Percentiles rank a stretch among this genome's conserved stretches.
These are phyloP conservation scores for Debaryomyces psychrophilus DNA, from an alignment of 1,139 yeast genomes.

Conservation along the genomic window DNA sequence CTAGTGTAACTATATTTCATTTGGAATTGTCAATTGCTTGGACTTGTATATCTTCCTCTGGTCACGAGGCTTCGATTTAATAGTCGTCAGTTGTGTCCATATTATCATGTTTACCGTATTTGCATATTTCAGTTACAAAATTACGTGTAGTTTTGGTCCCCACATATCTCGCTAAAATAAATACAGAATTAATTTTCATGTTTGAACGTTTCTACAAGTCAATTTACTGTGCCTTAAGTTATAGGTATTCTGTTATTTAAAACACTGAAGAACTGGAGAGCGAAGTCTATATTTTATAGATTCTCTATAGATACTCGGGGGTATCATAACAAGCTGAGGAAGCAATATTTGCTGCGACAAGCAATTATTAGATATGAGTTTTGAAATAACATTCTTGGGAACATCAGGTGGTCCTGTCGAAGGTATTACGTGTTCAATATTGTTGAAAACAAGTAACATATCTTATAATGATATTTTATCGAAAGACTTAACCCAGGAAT, in stretches of 20 bases:
- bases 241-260: background rate
- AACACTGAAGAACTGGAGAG: background rate
- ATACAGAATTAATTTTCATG: background rate
- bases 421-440: constrained; percentile 63
- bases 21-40: too few species aligned
- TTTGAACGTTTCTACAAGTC: background rate
- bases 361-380: constrained; percentile 18
- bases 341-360: background rate
- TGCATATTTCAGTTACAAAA: background rate
- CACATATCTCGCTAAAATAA: background rate
- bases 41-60: too few species aligned
- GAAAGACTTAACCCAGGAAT: constrained; percentile 32
- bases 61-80: too few species aligned
- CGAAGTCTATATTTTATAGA: background rate
- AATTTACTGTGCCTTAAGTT: background rate
- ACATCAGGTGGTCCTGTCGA: constrained; percentile 82
- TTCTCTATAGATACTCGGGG: background rate
- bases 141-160: background rate
- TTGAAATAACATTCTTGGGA: constrained; percentile 62
- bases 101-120: background rate
- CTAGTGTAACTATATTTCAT: too few species aligned
- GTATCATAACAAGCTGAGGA: background rate
- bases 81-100: too few species aligned
- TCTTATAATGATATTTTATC: constrained; percentile 40
- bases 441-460: constrained; percentile 58